Evolutionary conservation across 805 yeast genomes (phyloP), one percentile per base, ranked within the genome.

Genomic region (Yarrowia porcina): DNA sequence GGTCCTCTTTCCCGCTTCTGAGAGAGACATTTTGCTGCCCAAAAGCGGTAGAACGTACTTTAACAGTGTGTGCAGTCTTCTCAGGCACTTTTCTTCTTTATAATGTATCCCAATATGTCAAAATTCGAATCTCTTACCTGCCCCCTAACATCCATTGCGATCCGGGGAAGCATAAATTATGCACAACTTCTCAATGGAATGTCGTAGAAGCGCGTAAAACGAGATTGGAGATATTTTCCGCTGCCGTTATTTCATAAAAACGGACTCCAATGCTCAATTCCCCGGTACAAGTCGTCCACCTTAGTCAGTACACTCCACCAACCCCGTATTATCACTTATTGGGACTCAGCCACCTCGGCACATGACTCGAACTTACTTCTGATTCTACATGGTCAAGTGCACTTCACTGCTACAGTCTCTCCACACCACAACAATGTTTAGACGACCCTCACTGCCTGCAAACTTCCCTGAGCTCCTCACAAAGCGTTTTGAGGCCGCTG

Each of bases 401-500:
- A 15, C 49, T 44, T 5, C 30, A 11, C 35, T 27, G 23, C 27
- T 20, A 23, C 57, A 21, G 12, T 21, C 44, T 13, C 27, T 12
- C 44, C 8, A 8, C 41, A 21, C 41, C 32, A 35, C 32, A 32
- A 49, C 11, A 17, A 49, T 52, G 59, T 33, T 52, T 18, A 17
- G 44, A 52, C 59, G 59, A 36, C 61, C 61, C 15, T 30, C 49
- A 20, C 39, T 56, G 13, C 61, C 61, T 12, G 39, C 61, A 9
- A 28, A 39, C 49, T 41, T 56, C 30, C 49, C 49, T 18, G 61
- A 56, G 39, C 49, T 56, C 36, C 49, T 56, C 9, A 28, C 61
- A 15, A 56, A 56, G 39, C 28, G 49, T 18, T 87, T 82, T 70
- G 74, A 79, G 1, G 69, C 70, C 8, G 93, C 91, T 0, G 67